A percentile compares a stretch with the other conserved stretches of the same genome.
These are phyloP conservation scores for Zymoseptoria passerinii DNA, from an alignment of 2,329 filamentous ascomycete genomes.

Conservation along the genomic window DNA sequence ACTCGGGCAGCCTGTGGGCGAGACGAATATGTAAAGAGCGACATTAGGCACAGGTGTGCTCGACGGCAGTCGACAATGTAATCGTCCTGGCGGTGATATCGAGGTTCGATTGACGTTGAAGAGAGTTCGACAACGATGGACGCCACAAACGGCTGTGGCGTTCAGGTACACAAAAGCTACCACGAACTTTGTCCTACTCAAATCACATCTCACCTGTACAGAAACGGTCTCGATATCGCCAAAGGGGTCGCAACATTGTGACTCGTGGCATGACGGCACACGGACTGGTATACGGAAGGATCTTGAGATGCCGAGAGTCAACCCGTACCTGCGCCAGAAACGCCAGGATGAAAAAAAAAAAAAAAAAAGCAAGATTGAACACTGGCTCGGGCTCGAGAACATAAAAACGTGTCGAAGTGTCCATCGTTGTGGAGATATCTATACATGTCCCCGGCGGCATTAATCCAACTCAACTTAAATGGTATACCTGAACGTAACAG, in stretches of 20 bases:
- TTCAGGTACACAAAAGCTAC: neutral
- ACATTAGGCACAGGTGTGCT: neutral
- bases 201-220: neutral
- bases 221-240: neutral
- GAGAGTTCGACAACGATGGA: neutral
- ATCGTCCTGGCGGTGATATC: neutral
- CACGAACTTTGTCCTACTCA: neutral
- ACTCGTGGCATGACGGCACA: too few species aligned
- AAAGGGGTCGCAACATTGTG: neutral
- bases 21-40: neutral
- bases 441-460: too few species aligned
- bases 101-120: neutral
- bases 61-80: neutral
- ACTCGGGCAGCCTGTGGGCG: neutral
- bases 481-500: slow-evolving; percentile 56
- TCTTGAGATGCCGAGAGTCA: too few species aligned
- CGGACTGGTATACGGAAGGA: too few species aligned
- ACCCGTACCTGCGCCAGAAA: too few species aligned
- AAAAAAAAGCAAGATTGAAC: too few species aligned
- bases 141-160: neutral
- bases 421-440: too few species aligned
- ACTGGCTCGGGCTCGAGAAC: too few species aligned
- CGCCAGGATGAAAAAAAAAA: too few species aligned
- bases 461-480: slow-evolving; percentile 25
- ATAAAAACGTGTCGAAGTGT: too few species aligned